A percentile compares a stretch with the other conserved stretches of the same genome.
Conservation (phyloP, 345 rosid genomes). For the Bruguiera gymnorhiza region DNA sequence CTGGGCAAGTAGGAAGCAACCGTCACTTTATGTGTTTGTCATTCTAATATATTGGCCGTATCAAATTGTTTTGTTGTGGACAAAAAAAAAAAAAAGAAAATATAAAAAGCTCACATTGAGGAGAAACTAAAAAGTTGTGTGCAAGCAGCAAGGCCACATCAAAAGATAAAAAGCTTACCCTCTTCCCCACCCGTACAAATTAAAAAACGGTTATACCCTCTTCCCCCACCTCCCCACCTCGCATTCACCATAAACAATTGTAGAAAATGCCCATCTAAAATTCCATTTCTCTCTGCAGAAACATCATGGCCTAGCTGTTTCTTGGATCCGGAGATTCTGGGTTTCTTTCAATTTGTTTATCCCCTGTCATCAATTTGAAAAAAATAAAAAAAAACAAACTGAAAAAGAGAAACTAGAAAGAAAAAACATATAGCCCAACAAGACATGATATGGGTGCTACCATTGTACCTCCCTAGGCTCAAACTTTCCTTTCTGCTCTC, state of each 20-base stretch:
- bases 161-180: constrained; percentile 17
- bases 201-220: constrained; percentile 32
- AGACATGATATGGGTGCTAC: constrained; percentile 50
- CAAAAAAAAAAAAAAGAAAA: constrained; percentile 1
- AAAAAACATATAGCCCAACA: constrained; percentile 30
- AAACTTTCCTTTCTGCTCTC: constrained; percentile 26
- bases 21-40: not conserved
- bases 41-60: not conserved
- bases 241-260: constrained; percentile 27
- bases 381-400: not conserved
- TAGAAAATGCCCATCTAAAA: constrained; percentile 30
- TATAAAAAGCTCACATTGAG: too few relatives aligned
- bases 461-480: constrained; percentile 41
- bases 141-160: not conserved
- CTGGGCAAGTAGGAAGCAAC: constrained; percentile 12
- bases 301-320: constrained; percentile 73
- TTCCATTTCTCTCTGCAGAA: constrained; percentile 47
- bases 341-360: constrained; percentile 36
- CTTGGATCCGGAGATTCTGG: constrained; percentile 85
- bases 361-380: not conserved
- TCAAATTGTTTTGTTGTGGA: constrained; percentile 5
- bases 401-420: not conserved
- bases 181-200: constrained; percentile 27
- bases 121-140: not conserved
- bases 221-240: constrained; percentile 1